Percentiles rank a stretch among this genome's conserved stretches.
Conservation (phyloP, 2,329 filamentous ascomycete species). For the Shiraia bambusicola region DNA sequence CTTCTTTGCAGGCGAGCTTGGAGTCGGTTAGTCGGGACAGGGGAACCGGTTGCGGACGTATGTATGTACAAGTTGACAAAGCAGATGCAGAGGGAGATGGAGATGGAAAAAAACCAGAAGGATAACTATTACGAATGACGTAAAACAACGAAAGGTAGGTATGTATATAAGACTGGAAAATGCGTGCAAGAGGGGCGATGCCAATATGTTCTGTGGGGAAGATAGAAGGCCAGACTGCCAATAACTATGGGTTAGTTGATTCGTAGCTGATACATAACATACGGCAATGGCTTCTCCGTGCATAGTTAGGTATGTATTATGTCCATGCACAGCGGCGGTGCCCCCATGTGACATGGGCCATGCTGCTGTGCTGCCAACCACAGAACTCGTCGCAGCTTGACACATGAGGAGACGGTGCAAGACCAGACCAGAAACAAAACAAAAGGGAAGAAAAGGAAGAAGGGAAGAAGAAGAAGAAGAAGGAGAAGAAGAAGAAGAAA, state of each 20-base stretch:
- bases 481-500: slow-evolving; percentile 24
- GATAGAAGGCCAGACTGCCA: slow-evolving; percentile 17
- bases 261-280: too few relatives aligned
- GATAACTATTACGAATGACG: slow-evolving; percentile 7
- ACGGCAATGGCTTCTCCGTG: too few relatives aligned
- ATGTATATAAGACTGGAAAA: slow-evolving; percentile 9
- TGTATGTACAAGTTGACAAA: slow-evolving; percentile 20
- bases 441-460: slow-evolving; percentile 1
- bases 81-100: slow-evolving; percentile 7
- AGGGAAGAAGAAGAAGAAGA: slow-evolving; percentile 10
- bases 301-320: too few relatives aligned
- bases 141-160: slow-evolving; percentile 9
- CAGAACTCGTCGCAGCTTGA: slow-evolving; percentile 9
- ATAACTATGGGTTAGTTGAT: not conserved
- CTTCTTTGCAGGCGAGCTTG: slow-evolving; percentile 32
- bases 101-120: slow-evolving; percentile 8
- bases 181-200: slow-evolving; percentile 11
- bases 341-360: slow-evolving; percentile 14
- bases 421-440: too few relatives aligned
- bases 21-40: slow-evolving; percentile 26
- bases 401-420: slow-evolving; percentile 7
- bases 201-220: slow-evolving; percentile 23
- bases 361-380: slow-evolving; percentile 2
- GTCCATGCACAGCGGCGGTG: too few relatives aligned
- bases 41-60: slow-evolving; percentile 15